Percentiles rank a stretch among this genome's conserved stretches.
These are phyloP conservation scores for Inga leiocalycina DNA, from an alignment of 306 rosid species.

Conservation along the genomic window DNA sequence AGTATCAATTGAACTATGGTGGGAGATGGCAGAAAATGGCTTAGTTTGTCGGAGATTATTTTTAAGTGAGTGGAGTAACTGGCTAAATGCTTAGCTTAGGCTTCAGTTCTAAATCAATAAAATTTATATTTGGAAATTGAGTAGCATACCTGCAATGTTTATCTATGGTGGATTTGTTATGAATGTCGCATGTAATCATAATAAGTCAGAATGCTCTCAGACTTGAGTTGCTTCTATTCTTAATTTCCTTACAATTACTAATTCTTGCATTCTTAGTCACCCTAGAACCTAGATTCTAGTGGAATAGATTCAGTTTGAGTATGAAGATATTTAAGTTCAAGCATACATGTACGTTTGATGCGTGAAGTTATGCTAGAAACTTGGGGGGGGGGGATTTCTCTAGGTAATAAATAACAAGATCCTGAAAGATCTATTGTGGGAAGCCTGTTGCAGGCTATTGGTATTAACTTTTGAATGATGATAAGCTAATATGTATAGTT, in stretches of 20 bases:
- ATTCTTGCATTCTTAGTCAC: conserved; percentile 13
- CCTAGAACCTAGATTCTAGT: neutral
- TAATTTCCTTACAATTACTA: neutral
- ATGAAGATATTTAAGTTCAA: neutral
- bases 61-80: neutral
- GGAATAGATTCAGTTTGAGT: conserved; percentile 7
- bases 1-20: neutral
- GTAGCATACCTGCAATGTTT: neutral
- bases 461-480: neutral
- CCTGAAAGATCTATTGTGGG: neutral
- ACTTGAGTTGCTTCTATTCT: conserved; percentile 9
- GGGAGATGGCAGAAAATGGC: conserved; percentile 12
- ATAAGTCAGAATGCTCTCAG: neutral
- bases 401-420: neutral
- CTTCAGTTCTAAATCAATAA: neutral
- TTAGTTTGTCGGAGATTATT: neutral
- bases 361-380: neutral
- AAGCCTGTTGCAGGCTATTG: neutral
- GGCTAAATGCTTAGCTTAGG: neutral
- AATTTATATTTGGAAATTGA: neutral
- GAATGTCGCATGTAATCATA: neutral
- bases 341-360: conserved; percentile 11
- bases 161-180: neutral
- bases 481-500: neutral
- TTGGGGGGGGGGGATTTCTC: neutral